Conservation (phyloP, 495 filamentous ascomycete genomes). For the Daldinia vernicosa region DNA sequence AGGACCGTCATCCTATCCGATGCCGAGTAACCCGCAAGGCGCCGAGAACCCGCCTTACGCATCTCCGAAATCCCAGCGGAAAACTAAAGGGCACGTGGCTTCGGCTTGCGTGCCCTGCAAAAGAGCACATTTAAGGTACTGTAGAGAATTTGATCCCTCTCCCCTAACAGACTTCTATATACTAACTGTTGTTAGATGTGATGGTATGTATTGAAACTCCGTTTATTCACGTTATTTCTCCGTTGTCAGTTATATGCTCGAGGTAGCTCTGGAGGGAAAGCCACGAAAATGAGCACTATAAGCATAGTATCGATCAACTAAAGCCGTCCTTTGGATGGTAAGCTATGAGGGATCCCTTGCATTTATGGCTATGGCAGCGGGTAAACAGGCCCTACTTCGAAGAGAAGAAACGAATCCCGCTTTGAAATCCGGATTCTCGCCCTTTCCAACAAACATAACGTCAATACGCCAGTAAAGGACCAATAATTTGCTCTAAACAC, state of each 20-base stretch:
- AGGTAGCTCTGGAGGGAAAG: neutral
- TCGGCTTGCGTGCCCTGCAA: slow-evolving; percentile 98
- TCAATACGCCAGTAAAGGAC: neutral
- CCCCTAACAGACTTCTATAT: slow-evolving; percentile 15
- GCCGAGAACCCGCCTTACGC: slow-evolving; percentile 51
- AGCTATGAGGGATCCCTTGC: neutral
- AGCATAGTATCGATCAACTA: neutral
- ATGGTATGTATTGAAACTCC: slow-evolving; percentile 55
- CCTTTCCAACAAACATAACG: slow-evolving; percentile 7
- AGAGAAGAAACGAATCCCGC: neutral
- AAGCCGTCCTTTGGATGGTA: neutral
- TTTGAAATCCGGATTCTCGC: neutral
- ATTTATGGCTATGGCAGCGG: neutral
- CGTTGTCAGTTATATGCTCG: slow-evolving; percentile 20
- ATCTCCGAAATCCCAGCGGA: slow-evolving; percentile 74
- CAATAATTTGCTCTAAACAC: neutral
- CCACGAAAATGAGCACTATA: neutral
- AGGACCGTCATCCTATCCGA: slow-evolving; percentile 49
- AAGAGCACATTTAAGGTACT: slow-evolving; percentile 82
- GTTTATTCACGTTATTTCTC: slow-evolving; percentile 21
- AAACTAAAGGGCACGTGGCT: slow-evolving; percentile 94
- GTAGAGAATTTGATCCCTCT: slow-evolving; percentile 38
- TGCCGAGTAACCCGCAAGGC: slow-evolving; percentile 45
- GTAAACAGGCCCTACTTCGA: slow-evolving; percentile 1
- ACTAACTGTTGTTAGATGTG: slow-evolving; percentile 53